Evolutionary conservation across 495 filamentous ascomycete genomes (phyloP).

Genomic region (Tirmania nivea): DNA sequence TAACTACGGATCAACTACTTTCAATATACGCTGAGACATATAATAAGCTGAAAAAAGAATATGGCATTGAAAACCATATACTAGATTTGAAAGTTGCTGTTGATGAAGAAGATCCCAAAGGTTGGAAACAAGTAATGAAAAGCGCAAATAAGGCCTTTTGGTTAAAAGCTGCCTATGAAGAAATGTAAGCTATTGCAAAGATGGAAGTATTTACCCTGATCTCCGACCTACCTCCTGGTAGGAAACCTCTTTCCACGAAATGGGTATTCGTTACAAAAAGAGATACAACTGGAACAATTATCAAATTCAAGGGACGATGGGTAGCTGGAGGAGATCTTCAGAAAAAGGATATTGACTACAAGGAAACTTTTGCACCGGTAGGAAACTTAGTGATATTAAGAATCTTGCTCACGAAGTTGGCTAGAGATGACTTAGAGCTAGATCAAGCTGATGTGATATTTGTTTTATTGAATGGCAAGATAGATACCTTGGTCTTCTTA

Average conservation of each 20-base stretch:
- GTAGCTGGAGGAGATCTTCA: neutral
- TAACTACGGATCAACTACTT: too few relatives aligned
- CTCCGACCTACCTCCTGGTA: neutral
- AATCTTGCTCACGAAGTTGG: slow-evolving; percentile 4
- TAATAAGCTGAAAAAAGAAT: neutral
- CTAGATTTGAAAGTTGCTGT: neutral
- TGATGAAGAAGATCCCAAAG: neutral
- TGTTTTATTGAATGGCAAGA: slow-evolving; percentile 6
- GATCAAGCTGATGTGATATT: slow-evolving; percentile 4
- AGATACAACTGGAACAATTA: neutral
- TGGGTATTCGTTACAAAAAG: neutral
- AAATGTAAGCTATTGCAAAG: neutral
- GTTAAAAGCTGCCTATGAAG: neutral
- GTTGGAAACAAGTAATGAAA: neutral
- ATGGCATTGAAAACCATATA: neutral
- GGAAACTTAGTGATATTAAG: neutral
- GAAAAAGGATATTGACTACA: neutral
- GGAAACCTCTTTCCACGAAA: neutral
- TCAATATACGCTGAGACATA: neutral
- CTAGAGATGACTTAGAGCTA: neutral
- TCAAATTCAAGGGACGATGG: neutral
- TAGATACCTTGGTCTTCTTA: neutral
- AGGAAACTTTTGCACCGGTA: neutral
- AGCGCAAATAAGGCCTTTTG: neutral
- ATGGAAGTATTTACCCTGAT: neutral